Conservation (phyloP, 495 filamentous ascomycete species). For the Neurospora sp. region DNA sequence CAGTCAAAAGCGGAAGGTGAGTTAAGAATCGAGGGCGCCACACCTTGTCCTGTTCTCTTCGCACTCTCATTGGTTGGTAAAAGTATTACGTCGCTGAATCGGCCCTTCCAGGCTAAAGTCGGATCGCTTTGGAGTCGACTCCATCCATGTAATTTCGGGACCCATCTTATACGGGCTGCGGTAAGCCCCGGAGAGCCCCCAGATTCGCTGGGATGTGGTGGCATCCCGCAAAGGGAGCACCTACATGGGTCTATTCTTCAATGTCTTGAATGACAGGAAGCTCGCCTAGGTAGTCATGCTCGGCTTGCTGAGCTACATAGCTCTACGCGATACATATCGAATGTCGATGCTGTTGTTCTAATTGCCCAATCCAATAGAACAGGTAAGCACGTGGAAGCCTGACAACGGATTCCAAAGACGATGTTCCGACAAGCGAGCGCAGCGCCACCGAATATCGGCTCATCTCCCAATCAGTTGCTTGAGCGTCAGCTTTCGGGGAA, state of each 20-base stretch:
- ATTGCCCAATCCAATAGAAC: background rate
- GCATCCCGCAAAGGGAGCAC: slow-evolving; percentile 16
- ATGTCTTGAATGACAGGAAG: slow-evolving; percentile 16
- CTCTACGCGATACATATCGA: background rate
- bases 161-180: slow-evolving; percentile 19
- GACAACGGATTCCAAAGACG: background rate
- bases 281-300: slow-evolving; percentile 1
- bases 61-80: slow-evolving; percentile 25
- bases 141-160: slow-evolving; percentile 15
- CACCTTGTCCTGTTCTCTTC: slow-evolving; percentile 26
- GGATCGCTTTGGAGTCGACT: background rate
- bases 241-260: background rate
- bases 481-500: background rate
- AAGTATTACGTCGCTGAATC: slow-evolving; percentile 22
- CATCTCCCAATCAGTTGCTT: background rate
- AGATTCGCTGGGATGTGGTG: slow-evolving; percentile 24
- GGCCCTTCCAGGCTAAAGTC: slow-evolving; percentile 34
- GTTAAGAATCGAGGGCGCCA: slow-evolving; percentile 8
- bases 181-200: slow-evolving; percentile 14
- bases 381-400: background rate
- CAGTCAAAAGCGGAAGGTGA: background rate
- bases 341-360: background rate
- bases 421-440: background rate
- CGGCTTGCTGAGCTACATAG: background rate
- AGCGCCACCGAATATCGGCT: background rate